Evolutionary conservation across 805 yeast species (phyloP), one percentile per base, ranked within the genome.

Genomic region (Kodamaea sagamina): DNA sequence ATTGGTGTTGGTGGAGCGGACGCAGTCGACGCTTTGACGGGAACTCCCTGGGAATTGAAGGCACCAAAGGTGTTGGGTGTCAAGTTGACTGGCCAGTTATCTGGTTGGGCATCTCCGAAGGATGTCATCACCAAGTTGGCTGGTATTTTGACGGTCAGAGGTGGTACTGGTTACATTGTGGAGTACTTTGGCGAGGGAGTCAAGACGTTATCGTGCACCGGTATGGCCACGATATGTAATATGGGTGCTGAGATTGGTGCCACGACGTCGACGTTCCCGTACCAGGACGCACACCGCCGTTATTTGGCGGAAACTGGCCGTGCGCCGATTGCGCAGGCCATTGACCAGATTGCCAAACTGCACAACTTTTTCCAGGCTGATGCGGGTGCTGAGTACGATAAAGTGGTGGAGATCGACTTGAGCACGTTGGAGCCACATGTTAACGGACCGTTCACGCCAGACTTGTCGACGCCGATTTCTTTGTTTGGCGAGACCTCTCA

Each of bases 161-260:
- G 98, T 75, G 98, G 98, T 72, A 90, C 98, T 44, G 98, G 98
- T 68, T 81, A 81, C 65, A 89, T 90, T 63, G 95, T 92, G 53
- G 98, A 90, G 75, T 90, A 90, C 77, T 90, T 84, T 61, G 98
- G 98, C 68, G 89, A 84, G 43, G 98, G 98, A 78, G 90, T 90
- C 44, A 80, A 85, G 60, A 78, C 92, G 47, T 84, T 90, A 68
- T 86, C 96, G 39, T 89, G 96, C 72, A 92, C 98, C 41, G 98
- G 98, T 79, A 90, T 90, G 98, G 98, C 95, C 66, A 90, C 98
- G 58, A 90, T 90, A 73, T 90, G 98, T 80, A 90, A 90, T 72
- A 90, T 90, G 98, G 98, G 98, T 78, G 98, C 98, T 55, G 98
- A 90, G 74, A 89, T 90, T 57, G 98, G 98, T 74, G 97, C 97